Evolutionary conservation across 805 yeast species (phyloP).

Genomic region (Saccharomyces eubayanus): DNA sequence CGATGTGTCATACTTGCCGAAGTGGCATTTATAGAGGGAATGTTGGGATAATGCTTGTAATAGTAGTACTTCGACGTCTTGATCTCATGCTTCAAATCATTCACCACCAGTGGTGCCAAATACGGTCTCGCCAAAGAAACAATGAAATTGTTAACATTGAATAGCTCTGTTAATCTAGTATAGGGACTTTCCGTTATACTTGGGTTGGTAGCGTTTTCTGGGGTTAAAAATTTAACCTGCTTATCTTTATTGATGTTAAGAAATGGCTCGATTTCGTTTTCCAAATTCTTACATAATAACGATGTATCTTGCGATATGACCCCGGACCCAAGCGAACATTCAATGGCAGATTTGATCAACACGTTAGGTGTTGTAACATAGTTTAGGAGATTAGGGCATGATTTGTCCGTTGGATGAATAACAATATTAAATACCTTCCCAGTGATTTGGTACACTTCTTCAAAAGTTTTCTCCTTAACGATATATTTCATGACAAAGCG

Average conservation of each 20-base stretch:
- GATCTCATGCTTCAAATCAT: slow-evolving; percentile 68
- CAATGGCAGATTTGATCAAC: slow-evolving; percentile 80
- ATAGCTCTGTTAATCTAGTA: slow-evolving; percentile 79
- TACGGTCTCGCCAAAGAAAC: slow-evolving; percentile 91
- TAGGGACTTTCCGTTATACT: slow-evolving; percentile 59
- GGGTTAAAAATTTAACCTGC: slow-evolving; percentile 31
- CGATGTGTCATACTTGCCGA: neutral
- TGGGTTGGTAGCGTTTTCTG: slow-evolving; percentile 38
- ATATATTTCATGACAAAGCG: slow-evolving; percentile 60
- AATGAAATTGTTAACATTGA: slow-evolving; percentile 88
- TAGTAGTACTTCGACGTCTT: slow-evolving; percentile 33
- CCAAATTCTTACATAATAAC: slow-evolving; percentile 52
- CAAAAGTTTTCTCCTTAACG: slow-evolving; percentile 82
- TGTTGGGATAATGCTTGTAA: slow-evolving; percentile 32
- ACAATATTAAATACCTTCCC: slow-evolving; percentile 76
- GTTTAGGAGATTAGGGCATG: slow-evolving; percentile 66
- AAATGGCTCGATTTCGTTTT: slow-evolving; percentile 52
- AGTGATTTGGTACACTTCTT: slow-evolving; percentile 78
- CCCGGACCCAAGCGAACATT: slow-evolving; percentile 74
- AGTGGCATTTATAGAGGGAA: slow-evolving; percentile 2
- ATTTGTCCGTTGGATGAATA: slow-evolving; percentile 60
- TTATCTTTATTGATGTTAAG: slow-evolving; percentile 34
- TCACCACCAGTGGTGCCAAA: slow-evolving; percentile 78
- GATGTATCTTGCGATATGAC: slow-evolving; percentile 49
- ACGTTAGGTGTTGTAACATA: slow-evolving; percentile 92